Base-by-base conservation (phyloP, 352 stramenopile species). In the Thraustotheca clavata region DNA sequence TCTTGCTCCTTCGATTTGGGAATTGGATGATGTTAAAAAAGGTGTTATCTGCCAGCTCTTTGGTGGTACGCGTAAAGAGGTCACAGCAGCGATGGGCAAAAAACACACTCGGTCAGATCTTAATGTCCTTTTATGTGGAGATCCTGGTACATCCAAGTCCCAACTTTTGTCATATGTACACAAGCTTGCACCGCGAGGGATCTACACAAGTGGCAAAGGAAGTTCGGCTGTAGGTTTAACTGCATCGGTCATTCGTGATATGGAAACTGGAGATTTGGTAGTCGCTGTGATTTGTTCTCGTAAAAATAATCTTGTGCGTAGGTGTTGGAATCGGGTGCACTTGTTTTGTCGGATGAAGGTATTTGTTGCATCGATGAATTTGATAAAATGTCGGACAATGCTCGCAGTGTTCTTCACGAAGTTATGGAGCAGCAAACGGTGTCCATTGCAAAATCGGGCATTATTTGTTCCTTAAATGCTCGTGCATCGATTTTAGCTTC, bases 361-460 rank as follows among this genome's bases (percentile, higher is more conserved):
- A 96, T 99, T 69, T 99, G 96, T 75, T 99, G 97, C 73, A 99
- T 99, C 49, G 95, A 99, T 75, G 96, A 99, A 76, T 99, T 99
- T 71, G 96, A 99, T 71, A 99, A 99, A 76, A 99, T 99, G 96
- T 96, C 81, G 34, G 97, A 98, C 62, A 96, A 91, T 2, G 98
- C 96, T 29, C 88, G 97, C 39, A 96, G 94, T 1, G 96, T 99
- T 50, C 81, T 99, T 8, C 97, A 99, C 77, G 97, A 99, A 82
- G 96, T 95, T n/a, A 99, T 98, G 94, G 96, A 99, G 77, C 96
- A 99, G 71, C 95, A 99, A 72, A 99, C 95, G 14, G 90, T 99
- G 3, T 98, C 87, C 38, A 96, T 99, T 52, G 96, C 97, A 12
- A 99, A 99, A 72, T 96, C 97, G 35, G 97, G 97, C 16, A 99